A percentile compares a stretch with the other conserved stretches of the same genome.
Evolutionary conservation across 1,284 basidiomycete species (phyloP).

Genomic region (Ceraceosorus bombacis): DNA sequence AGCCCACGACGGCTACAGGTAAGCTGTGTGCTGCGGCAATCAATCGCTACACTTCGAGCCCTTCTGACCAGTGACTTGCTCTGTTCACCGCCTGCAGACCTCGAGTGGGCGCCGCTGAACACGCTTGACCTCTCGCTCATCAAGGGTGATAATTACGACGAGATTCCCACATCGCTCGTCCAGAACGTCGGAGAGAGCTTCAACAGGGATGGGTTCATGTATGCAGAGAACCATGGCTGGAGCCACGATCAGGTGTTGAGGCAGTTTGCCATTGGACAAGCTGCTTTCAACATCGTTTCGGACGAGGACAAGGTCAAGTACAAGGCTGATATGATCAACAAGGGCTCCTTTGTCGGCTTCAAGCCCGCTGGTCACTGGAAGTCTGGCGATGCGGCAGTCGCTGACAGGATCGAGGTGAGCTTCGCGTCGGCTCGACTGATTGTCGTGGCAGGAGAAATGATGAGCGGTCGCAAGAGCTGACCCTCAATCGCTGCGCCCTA

Average conservation of each 20-base stretch:
- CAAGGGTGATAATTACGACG: constrained; percentile 34
- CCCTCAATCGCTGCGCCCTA: neutral
- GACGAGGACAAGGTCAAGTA: constrained; percentile 37
- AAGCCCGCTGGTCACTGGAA: neutral
- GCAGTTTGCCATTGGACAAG: constrained; percentile 46
- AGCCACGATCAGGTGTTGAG: constrained; percentile 38
- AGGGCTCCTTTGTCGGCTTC: constrained; percentile 42
- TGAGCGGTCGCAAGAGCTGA: neutral
- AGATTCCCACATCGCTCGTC: constrained; percentile 34
- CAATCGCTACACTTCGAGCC: too few species aligned
- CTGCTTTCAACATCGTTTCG: constrained; percentile 36
- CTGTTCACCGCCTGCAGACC: constrained; percentile 19
- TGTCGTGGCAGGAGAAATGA: neutral
- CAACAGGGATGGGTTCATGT: constrained; percentile 40
- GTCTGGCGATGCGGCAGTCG: constrained; percentile 22
- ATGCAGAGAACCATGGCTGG: constrained; percentile 45
- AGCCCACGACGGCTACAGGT: constrained; percentile 14
- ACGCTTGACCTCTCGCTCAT: constrained; percentile 42
- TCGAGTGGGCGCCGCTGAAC: constrained; percentile 44
- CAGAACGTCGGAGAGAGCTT: constrained; percentile 37
- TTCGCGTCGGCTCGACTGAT: neutral
- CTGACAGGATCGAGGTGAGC: constrained; percentile 48
- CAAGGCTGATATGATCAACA: constrained; percentile 39
- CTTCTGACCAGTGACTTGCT: too few species aligned
- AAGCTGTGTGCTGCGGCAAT: too few species aligned